Percentiles rank a stretch among this genome's conserved stretches.
Conservation (phyloP, 2,329 filamentous ascomycete genomes). For the Sporothrix brunneoviolacea region DNA sequence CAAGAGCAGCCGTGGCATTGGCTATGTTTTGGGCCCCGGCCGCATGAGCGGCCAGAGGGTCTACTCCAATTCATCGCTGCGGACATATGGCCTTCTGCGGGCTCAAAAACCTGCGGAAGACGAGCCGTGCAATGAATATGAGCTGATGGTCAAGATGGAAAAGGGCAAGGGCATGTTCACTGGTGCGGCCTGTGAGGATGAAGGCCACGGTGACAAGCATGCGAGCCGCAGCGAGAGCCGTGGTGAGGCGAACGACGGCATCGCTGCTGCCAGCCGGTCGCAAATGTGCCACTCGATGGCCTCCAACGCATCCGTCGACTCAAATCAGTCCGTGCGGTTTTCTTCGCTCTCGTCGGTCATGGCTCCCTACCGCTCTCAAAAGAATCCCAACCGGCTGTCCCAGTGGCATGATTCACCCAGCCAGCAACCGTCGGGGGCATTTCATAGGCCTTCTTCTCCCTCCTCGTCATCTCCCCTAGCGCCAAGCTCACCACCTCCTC, state of each 20-base stretch:
- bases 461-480: neutral
- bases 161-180: neutral
- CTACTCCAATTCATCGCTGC: neutral
- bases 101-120: neutral
- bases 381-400: neutral
- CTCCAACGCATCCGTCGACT: neutral
- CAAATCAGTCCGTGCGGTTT: neutral
- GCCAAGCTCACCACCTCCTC: neutral
- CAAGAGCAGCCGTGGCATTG: slow-evolving; percentile 3
- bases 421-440: neutral
- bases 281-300: neutral
- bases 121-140: slow-evolving; percentile 6
- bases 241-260: neutral
- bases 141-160: slow-evolving; percentile 9
- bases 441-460: neutral
- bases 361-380: neutral
- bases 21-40: neutral
- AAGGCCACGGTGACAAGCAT: neutral
- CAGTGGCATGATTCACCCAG: neutral
- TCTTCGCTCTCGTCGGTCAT: neutral
- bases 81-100: neutral
- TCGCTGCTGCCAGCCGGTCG: neutral
- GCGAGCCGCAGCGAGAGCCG: neutral
- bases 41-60: neutral
- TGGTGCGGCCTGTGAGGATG: neutral